Percentiles rank a stretch among this genome's conserved stretches.
Evolutionary conservation across 371 early-diverging fungal genomes (phyloP).

Genomic region (Mucor plumbeus): DNA sequence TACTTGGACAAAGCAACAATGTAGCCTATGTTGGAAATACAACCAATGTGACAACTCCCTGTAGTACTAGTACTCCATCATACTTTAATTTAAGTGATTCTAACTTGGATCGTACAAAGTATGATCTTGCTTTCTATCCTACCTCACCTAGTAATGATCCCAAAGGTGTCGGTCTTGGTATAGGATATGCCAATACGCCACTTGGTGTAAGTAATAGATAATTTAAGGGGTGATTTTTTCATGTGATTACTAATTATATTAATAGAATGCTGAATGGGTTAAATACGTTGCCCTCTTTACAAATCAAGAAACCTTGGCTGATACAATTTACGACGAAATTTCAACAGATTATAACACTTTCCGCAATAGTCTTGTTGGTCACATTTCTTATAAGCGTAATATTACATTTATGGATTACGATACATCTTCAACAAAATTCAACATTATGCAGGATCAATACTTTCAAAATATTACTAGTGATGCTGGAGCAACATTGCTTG

Average conservation of each 20-base stretch:
- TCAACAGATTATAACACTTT: constrained; percentile 25
- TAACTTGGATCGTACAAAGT: constrained; percentile 16
- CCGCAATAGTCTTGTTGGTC: constrained; percentile 22
- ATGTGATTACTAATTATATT: too few relatives aligned
- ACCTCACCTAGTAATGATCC: constrained; percentile 27
- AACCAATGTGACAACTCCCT: constrained; percentile 22
- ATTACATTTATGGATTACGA: constrained; percentile 37
- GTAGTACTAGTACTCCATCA: background rate
- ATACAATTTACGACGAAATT: constrained; percentile 32
- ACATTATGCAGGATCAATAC: constrained; percentile 29
- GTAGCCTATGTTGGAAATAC: constrained; percentile 31
- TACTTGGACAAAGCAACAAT: constrained; percentile 33
- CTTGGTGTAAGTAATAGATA: constrained; percentile 25
- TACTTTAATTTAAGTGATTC: constrained; percentile 14
- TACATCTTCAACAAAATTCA: constrained; percentile 29
- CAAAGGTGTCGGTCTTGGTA: constrained; percentile 34
- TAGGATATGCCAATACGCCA: constrained; percentile 25
- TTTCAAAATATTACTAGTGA: constrained; percentile 35
- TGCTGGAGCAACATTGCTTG: constrained; percentile 33
- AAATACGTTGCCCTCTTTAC: constrained; percentile 38
- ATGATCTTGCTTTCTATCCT: constrained; percentile 35
- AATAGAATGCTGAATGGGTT: constrained; percentile 39
- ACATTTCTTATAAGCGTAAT: constrained; percentile 32
- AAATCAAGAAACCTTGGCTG: constrained; percentile 33
- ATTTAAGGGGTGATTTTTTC: too few relatives aligned